Base-by-base conservation (phyloP, 768 basidiomycete species). In the Dacryopinax primogenitus region DNA sequence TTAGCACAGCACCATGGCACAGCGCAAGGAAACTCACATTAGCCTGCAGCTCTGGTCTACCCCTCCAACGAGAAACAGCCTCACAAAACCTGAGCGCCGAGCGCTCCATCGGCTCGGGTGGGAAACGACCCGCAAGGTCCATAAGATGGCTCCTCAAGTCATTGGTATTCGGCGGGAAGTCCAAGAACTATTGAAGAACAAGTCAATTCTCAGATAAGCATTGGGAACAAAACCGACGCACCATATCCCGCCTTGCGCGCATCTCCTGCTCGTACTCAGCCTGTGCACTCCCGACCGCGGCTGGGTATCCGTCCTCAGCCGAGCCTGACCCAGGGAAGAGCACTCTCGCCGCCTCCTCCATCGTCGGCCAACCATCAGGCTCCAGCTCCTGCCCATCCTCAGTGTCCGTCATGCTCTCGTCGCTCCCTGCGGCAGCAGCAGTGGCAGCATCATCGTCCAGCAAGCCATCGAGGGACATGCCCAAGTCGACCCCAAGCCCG, bases 81-180 rank as follows among this genome's bases (percentile, higher is more conserved):
- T 92, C 90, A 70, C 86, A 90, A 71, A 88, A 92, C 62, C 88
- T 78, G 3, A 90, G 78, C 0, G 87, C 84, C 32, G 86, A 85
- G 21, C 88, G 80, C 71, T 92, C 90, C 16, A 91, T 82, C 23
- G 88, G 86, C 70, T 92, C 88, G 0, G 86, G 84, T 33, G 90
- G 88, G 72, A 85, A 92, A 69, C 84, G 83, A 83, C 85, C 86
- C 1, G 88, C 87, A 2, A 88, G 77, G 68, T 84, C 81, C 21
- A 89, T 87, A 83, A 91, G 84, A 69, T 91, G 88, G 0, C 85
- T 87, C 1, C 86, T 82, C 26, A 91, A 78, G 72, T 91, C 88
- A 0, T 85, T 85, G 0, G 86, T 86, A 18, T 83, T 79, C 4
- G 78, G 74, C 9, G 88, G 87, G 62, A 92, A 83, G 63, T 86